Base-by-base conservation (phyloP, 1,284 basidiomycete species). In the Phylloporus gajari region DNA sequence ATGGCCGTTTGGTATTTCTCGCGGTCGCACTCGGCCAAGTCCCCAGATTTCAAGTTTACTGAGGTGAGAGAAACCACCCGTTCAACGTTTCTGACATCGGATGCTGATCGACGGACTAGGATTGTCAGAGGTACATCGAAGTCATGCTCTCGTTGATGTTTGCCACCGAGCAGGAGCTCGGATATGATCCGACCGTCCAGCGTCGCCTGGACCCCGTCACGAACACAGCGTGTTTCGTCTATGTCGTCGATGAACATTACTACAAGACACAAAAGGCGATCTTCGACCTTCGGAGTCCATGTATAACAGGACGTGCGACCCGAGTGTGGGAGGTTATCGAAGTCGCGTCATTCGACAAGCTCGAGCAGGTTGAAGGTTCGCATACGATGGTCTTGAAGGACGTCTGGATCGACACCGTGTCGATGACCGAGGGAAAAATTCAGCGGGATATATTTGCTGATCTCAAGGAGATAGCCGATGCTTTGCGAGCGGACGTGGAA, bases 91-190 rank as follows among this genome's bases (percentile, higher is more conserved):
- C 51, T 27, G n/a, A 53, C 13, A 53, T 53, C n/a, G 15, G 51
- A 53, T 27, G n/a, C 9, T 53, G 51, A 53, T 27, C n/a, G n/a
- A 27, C 51, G 11, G 25, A 53, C n/a, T 53, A 53, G 51, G n/a
- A 53, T n/a, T 53, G 51, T 27, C 19, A 12, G 51, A 53, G 12
- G 13, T 53, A 53, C n/a, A 53, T 53, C 51, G 27, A 7, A 53
- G 51, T 53, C 51, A 53, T 53, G 51, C 51, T 53, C 51, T 53
- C 51, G n/a, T 53, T 53, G n/a, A 53, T 53, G 51, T 53, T 53
- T 53, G 51, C 51, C 51, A 53, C 51, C 25, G n/a, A 53, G 51
- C n/a, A 53, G 51, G 51, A 53, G 27, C 51, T 53, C n/a, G 51
- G 51, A 25, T 53, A 53, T 13, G 51, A 53, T 53, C 15, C 51